A percentile compares a stretch with the other conserved stretches of the same genome.
These are phyloP conservation scores for Drechslerella dactyloides DNA, from an alignment of 2,329 filamentous ascomycete genomes.

Conservation along the genomic window DNA sequence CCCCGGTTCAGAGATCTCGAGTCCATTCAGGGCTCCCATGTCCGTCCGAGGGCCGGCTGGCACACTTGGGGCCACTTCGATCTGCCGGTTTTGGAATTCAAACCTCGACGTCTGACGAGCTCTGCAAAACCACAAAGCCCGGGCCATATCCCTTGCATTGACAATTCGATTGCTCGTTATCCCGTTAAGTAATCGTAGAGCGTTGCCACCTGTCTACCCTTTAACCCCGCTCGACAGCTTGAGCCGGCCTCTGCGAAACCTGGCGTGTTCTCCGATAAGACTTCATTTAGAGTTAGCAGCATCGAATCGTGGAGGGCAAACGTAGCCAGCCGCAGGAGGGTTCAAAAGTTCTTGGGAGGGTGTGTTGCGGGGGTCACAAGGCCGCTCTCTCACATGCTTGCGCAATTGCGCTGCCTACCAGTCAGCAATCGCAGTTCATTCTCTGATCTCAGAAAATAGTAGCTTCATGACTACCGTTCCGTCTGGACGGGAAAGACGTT, in stretches of 20 bases:
- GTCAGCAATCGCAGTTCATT: no score
- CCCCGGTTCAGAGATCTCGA: slow-evolving; percentile 21
- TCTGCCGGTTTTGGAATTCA: slow-evolving; percentile 25
- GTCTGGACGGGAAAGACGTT: not conserved
- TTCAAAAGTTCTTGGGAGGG: not conserved
- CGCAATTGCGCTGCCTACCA: not conserved
- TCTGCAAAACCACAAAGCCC: slow-evolving; percentile 29
- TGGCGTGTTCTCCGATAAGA: not conserved
- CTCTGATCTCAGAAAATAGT: no score
- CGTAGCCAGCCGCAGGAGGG: not conserved
- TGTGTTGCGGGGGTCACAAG: slow-evolving; percentile 3
- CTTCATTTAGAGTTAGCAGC: no score
- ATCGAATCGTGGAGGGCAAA: no score
- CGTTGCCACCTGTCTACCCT: not conserved
- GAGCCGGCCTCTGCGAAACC: not conserved
- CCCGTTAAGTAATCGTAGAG: slow-evolving; percentile 2
- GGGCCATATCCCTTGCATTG: not conserved
- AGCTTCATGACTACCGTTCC: not conserved
- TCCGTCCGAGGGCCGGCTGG: slow-evolving; percentile 28
- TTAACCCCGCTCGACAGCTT: no score
- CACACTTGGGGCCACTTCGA: slow-evolving; percentile 32
- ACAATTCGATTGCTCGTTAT: no score
- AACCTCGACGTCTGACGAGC: slow-evolving; percentile 22
- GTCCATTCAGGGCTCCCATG: slow-evolving; percentile 29
- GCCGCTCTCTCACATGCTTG: not conserved